phyloP scores from a whole-genome alignment of 2,329 filamentous ascomycete species.

The Apiospora rasikravindrae region DNA sequence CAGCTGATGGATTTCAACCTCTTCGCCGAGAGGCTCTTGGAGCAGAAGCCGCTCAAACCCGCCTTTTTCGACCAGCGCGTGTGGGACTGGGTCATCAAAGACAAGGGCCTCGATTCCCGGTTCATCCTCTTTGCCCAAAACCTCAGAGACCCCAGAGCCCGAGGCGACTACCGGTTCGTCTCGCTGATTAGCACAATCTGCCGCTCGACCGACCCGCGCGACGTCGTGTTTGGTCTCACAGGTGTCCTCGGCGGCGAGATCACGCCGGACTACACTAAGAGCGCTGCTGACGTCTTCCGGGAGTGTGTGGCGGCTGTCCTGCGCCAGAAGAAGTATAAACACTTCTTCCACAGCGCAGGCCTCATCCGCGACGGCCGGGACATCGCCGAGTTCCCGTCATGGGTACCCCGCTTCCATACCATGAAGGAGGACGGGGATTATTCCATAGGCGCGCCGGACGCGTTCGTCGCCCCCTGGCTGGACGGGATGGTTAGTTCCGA shows the following conservation, averaged over 20 bases:
- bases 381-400: constrained; percentile 10
- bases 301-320: constrained; percentile 4
- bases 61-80: background rate
- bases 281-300: constrained; percentile 5
- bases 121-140: background rate
- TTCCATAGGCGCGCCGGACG: background rate
- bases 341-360: constrained; percentile 9
- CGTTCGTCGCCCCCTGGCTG: background rate
- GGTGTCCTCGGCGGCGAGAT: background rate
- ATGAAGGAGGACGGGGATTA: constrained; percentile 1
- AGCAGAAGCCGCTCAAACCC: background rate
- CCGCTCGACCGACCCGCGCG: constrained; percentile 8
- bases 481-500: background rate
- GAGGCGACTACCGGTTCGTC: constrained; percentile 12
- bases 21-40: background rate
- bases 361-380: constrained; percentile 9
- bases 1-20: constrained; percentile 16
- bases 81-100: background rate
- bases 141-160: background rate
- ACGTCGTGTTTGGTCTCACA: constrained; percentile 15
- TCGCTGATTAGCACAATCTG: background rate
- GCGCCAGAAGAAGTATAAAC: constrained; percentile 4
- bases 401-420: constrained; percentile 15
- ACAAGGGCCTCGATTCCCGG: background rate
- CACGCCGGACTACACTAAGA: constrained; percentile 4